These are phyloP conservation scores for Myxozyma neglecta DNA, from an alignment of 805 yeast genomes.

Conservation along the genomic window DNA sequence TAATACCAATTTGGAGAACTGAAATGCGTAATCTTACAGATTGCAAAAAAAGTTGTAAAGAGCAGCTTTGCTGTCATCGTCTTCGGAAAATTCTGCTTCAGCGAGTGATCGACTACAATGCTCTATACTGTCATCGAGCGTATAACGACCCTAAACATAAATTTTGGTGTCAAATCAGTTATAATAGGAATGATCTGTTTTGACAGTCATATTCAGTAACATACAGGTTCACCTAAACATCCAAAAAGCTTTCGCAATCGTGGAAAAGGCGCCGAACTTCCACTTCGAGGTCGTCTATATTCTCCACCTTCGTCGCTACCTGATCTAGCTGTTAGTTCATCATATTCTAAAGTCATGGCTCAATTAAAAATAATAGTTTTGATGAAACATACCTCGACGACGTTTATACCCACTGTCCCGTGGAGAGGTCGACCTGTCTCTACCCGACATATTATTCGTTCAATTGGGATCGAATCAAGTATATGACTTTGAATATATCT, in stretches of 20 bases:
- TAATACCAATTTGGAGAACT: not conserved
- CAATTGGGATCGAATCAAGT: too few relatives aligned
- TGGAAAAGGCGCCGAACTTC: conserved; percentile 5
- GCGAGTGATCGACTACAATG: conserved; percentile 10
- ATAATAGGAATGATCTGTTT: not conserved
- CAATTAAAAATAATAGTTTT: not conserved
- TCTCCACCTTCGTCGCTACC: conserved; percentile 15
- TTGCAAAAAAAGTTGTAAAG: conserved; percentile 4
- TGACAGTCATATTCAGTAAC: not conserved
- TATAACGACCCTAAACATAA: conserved; percentile 9
- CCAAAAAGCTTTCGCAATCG: conserved; percentile 22
- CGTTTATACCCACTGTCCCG: conserved; percentile 9
- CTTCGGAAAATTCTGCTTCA: conserved; percentile 4
- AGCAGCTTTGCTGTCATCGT: conserved; percentile 3
- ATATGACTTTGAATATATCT: too few relatives aligned
- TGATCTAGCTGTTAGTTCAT: not conserved
- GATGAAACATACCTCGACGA: conserved; percentile 6
- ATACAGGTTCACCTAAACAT: conserved; percentile 26
- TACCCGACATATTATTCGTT: not conserved
- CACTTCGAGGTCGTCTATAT: conserved; percentile 10
- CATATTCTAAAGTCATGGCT: too few relatives aligned
- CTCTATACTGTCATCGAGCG: conserved; percentile 6
- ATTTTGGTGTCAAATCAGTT: not conserved
- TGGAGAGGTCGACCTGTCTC: conserved; percentile 1
- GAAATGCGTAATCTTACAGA: conserved; percentile 13